Evolutionary conservation across 495 filamentous ascomycete species (phyloP).

Genomic region (Umbilicaria muhlenbergii): DNA sequence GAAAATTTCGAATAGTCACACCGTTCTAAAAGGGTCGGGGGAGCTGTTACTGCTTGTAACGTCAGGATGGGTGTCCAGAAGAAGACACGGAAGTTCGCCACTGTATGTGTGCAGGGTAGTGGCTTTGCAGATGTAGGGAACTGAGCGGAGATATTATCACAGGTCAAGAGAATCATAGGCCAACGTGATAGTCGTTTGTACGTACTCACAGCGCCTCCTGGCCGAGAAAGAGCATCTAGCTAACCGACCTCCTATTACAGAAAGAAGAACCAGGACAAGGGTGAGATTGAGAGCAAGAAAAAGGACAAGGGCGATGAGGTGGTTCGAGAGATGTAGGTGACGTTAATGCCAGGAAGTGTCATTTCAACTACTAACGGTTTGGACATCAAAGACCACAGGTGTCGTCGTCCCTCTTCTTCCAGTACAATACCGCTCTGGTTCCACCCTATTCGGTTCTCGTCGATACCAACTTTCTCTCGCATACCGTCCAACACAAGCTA

Average conservation of each 20-base stretch:
- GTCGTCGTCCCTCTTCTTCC: conserved; percentile 83
- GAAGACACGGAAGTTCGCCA: conserved; percentile 32
- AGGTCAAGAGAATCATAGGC: conserved; percentile 33
- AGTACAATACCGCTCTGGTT: conserved; percentile 77
- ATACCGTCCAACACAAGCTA: conserved; percentile 81
- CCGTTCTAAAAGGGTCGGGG: no score
- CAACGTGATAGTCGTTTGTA: conserved; percentile 31
- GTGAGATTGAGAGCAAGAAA: conserved; percentile 35
- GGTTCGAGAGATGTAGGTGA: conserved; percentile 48
- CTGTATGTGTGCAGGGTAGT: conserved; percentile 4
- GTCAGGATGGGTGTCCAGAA: conserved; percentile 27
- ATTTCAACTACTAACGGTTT: not conserved
- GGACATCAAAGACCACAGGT: conserved; percentile 32
- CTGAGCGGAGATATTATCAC: not conserved
- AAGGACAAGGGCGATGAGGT: conserved; percentile 35
- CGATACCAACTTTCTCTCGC: conserved; percentile 77
- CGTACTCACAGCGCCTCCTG: not conserved
- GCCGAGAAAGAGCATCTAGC: no score
- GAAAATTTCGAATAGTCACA: no score
- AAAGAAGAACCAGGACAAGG: conserved; percentile 33
- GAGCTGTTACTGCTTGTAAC: no score
- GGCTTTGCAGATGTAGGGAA: not conserved
- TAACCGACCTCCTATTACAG: conserved; percentile 7
- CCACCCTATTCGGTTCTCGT: conserved; percentile 74
- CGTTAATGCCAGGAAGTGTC: not conserved